Base-by-base conservation (phyloP, 2,329 filamentous ascomycete species). In the Xylaria multiplex region DNA sequence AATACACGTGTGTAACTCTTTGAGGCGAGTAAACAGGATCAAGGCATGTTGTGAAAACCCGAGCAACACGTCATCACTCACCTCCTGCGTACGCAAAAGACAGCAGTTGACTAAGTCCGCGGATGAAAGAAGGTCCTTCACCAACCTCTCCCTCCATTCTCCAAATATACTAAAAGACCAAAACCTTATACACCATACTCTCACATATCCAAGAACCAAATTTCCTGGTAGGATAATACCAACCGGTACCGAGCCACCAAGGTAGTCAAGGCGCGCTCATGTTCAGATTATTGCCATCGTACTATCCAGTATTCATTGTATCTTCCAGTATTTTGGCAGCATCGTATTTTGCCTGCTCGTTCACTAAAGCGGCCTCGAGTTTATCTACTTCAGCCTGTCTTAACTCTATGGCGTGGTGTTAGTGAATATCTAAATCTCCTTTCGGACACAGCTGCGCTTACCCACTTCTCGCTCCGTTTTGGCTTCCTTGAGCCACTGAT, bases 401-500 rank as follows among this genome's bases (percentile, higher is more conserved):
- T 2, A 68, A 40, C 14, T 54, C 68, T 70, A 45, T 42, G 6
- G 53, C 19, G 57, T 22, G 22, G 16, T 13, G 40, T 59, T 16
- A 62, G 59, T 64, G 58, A 55, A 48, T 46, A 19, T 19, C 19
- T 19, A 53, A 45, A 24, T 42, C 14, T 37, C 6, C 19, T 24
- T 42, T 9, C 11, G 37, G 6, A 19, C 53, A 27, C 43, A 52
- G 35, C 16, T 40, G 19, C 35, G 49, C 68, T 32, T 64, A 70
- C 68, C 48, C 7, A 8, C 27, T 1, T 70, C 68, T 19, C 54
- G 22, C 2, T 49, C n/a, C 11, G 66, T 70, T 35, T n/a, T 53
- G 13, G 68, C 68, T 49, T 70, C 68, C 14, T 32, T 50, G 2
- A 68, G 56, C 63, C 63, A 70, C 19, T 65, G 68, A 22, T 63